phyloP scores from a whole-genome alignment of 1,139 yeast species.

The Diutina sp. region DNA sequence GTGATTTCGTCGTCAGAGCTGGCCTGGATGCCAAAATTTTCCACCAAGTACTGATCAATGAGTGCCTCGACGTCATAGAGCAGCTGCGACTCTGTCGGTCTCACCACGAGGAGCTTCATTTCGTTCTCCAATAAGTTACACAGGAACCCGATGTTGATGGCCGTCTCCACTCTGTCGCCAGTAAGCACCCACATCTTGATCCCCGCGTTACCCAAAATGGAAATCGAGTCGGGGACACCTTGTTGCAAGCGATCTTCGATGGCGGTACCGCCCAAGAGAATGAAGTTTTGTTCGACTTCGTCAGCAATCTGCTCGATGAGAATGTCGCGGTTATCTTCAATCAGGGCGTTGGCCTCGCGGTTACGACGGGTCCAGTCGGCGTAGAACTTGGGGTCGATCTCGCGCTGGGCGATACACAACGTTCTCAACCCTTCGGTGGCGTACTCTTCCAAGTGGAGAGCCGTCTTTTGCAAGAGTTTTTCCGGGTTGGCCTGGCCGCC shows the following conservation, averaged over 20 bases:
- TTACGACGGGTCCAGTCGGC: slow-evolving; percentile 57
- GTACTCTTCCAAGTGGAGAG: slow-evolving; percentile 35
- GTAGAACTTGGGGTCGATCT: slow-evolving; percentile 38
- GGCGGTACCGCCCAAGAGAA: slow-evolving; percentile 88
- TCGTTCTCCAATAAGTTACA: slow-evolving; percentile 79
- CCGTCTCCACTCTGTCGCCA: slow-evolving; percentile 96
- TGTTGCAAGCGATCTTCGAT: slow-evolving; percentile 92
- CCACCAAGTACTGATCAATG: slow-evolving; percentile 35
- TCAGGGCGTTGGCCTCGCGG: slow-evolving; percentile 59
- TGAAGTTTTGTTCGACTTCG: slow-evolving; percentile 60
- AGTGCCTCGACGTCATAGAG: slow-evolving; percentile 15
- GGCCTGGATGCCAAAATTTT: neutral
- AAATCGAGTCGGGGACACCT: slow-evolving; percentile 93
- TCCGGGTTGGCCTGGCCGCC: slow-evolving; percentile 17
- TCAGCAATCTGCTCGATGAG: slow-evolving; percentile 37
- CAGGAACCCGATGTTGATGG: slow-evolving; percentile 93
- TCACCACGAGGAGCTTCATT: slow-evolving; percentile 52
- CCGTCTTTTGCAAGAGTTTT: slow-evolving; percentile 40
- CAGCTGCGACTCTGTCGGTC: slow-evolving; percentile 10
- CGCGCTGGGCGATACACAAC: slow-evolving; percentile 34
- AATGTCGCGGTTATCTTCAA: slow-evolving; percentile 59
- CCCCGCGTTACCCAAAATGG: slow-evolving; percentile 77
- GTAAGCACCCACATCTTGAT: slow-evolving; percentile 94
- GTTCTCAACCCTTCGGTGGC: slow-evolving; percentile 39
- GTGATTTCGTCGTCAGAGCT: slow-evolving; percentile 5